These are phyloP conservation scores for Globisporangium irregulare DNA, from an alignment of 352 stramenopile species.

Conservation along the genomic window DNA sequence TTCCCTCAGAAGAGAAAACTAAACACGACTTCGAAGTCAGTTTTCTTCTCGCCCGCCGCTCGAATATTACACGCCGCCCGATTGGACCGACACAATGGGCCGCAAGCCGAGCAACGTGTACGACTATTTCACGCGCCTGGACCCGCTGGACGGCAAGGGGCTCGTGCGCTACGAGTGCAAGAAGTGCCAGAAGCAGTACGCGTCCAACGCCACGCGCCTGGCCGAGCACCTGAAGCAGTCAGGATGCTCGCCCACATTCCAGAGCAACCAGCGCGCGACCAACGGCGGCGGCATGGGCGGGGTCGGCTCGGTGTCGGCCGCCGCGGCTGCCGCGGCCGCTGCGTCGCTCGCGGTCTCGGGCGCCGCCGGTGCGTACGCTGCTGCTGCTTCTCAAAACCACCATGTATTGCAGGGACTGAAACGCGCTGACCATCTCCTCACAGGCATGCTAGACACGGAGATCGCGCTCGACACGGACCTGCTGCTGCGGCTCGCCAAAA, in stretches of 20 bases:
- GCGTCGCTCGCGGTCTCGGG: slow-evolving; percentile 28
- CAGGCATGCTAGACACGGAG: slow-evolving; percentile 67
- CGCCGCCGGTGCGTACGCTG: slow-evolving; percentile 27
- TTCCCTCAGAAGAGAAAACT: too few species aligned
- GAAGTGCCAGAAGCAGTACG: slow-evolving; percentile 87
- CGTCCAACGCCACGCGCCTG: slow-evolving; percentile 77
- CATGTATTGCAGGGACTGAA: slow-evolving; percentile 40
- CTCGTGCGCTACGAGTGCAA: slow-evolving; percentile 86
- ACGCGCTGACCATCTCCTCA: slow-evolving; percentile 52
- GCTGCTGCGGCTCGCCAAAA: slow-evolving; percentile 66
- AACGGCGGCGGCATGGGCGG: slow-evolving; percentile 7
- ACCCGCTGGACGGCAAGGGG: slow-evolving; percentile 62
- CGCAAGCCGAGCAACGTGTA: slow-evolving; percentile 86
- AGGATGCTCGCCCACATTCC: slow-evolving; percentile 66
- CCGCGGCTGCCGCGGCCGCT: slow-evolving; percentile 23
- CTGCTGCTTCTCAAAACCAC: slow-evolving; percentile 21
- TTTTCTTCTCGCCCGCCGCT: neutral
- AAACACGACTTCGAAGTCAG: neutral
- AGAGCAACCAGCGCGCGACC: slow-evolving; percentile 72
- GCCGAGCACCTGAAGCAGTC: slow-evolving; percentile 75
- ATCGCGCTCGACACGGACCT: slow-evolving; percentile 59
- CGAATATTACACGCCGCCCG: slow-evolving; percentile 4
- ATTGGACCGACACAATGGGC: slow-evolving; percentile 35
- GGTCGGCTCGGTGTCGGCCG: slow-evolving; percentile 15
- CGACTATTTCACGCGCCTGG: slow-evolving; percentile 78